A percentile compares a stretch with the other conserved stretches of the same genome.
phyloP scores from a whole-genome alignment of 2,329 filamentous ascomycete species.

The Fusarium agapanthi region DNA sequence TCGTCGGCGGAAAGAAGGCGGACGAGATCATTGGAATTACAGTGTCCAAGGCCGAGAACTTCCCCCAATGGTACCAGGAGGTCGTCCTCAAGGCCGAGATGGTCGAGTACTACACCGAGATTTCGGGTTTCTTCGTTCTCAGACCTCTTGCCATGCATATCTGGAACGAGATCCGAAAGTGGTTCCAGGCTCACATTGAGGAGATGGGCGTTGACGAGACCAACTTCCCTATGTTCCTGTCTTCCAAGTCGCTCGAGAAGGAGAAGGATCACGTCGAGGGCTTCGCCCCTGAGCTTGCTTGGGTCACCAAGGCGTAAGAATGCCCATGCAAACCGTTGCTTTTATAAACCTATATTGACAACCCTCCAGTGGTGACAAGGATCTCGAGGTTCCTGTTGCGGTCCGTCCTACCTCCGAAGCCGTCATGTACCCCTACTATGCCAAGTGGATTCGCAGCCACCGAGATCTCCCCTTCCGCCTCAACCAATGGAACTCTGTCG shows the following conservation, averaged over 20 bases:
- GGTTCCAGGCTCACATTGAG: constrained; percentile 81
- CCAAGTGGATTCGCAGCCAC: constrained; percentile 96
- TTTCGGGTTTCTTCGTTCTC: constrained; percentile 96
- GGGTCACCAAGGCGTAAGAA: constrained; percentile 83
- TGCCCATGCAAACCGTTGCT: not conserved
- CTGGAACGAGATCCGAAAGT: constrained; percentile 72
- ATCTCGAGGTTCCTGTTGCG: constrained; percentile 82
- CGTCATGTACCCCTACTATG: constrained; percentile 96
- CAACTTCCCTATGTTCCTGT: constrained; percentile 97
- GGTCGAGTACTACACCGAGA: constrained; percentile 94
- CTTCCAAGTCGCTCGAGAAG: constrained; percentile 82
- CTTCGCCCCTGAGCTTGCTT: constrained; percentile 93
- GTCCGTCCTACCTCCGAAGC: constrained; percentile 75
- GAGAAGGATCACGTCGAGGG: constrained; percentile 98
- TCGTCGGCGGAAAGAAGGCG: constrained; percentile 67
- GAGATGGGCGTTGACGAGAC: constrained; percentile 92
- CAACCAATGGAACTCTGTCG: constrained; percentile 96
- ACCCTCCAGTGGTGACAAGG: constrained; percentile 78
- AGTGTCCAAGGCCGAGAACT: constrained; percentile 83
- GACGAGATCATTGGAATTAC: constrained; percentile 88
- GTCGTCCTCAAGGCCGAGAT: constrained; percentile 96
- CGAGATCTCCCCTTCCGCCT: constrained; percentile 91
- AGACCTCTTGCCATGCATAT: constrained; percentile 75
- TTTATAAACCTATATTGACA: constrained; percentile 14
- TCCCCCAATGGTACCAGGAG: constrained; percentile 96